These are phyloP conservation scores for Hexamita inflata DNA, from an alignment of 208 protist species.

Conservation along the genomic window DNA sequence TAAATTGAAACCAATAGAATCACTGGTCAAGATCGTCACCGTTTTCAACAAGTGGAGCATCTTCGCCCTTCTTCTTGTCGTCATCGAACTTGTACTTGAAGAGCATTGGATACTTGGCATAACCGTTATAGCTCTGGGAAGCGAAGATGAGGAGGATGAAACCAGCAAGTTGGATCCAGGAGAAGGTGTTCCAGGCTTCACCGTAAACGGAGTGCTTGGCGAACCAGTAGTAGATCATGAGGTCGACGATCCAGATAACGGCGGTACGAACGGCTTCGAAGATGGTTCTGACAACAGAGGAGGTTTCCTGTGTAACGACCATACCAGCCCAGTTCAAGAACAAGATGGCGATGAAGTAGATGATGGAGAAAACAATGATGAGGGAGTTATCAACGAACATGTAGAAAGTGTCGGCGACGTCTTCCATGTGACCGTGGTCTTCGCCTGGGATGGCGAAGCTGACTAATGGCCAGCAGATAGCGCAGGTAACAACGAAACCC, in stretches of 20 bases:
- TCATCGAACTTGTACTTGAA: conserved; percentile 24
- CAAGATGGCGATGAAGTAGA: conserved; percentile 42
- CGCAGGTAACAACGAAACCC: conserved; percentile 54
- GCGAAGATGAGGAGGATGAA: conserved; percentile 42
- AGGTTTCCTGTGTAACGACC: conserved; percentile 40
- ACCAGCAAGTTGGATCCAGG: conserved; percentile 44
- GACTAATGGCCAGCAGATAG: conserved; percentile 55
- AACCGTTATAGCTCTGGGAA: conserved; percentile 16
- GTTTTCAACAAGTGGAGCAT: too few relatives aligned
- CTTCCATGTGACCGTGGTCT: conserved; percentile 31
- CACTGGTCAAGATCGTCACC: too few relatives aligned
- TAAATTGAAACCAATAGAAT: too few relatives aligned
- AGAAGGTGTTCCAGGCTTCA: conserved; percentile 39
- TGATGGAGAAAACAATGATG: conserved; percentile 26
- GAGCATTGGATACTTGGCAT: conserved; percentile 16
- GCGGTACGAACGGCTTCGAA: conserved; percentile 46
- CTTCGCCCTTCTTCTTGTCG: too few relatives aligned
- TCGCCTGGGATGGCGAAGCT: conserved; percentile 52
- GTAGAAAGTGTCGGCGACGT: conserved; percentile 37
- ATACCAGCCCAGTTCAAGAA: conserved; percentile 47
- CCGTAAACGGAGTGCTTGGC: conserved; percentile 35
- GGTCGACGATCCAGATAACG: conserved; percentile 42
- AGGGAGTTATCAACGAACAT: conserved; percentile 29
- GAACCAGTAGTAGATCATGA: conserved; percentile 46
- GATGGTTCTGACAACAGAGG: conserved; percentile 42